A percentile compares a stretch with the other conserved stretches of the same genome.
These are phyloP conservation scores for Lasiodiplodia sp. DNA, from an alignment of 2,329 filamentous ascomycete species.

Conservation along the genomic window DNA sequence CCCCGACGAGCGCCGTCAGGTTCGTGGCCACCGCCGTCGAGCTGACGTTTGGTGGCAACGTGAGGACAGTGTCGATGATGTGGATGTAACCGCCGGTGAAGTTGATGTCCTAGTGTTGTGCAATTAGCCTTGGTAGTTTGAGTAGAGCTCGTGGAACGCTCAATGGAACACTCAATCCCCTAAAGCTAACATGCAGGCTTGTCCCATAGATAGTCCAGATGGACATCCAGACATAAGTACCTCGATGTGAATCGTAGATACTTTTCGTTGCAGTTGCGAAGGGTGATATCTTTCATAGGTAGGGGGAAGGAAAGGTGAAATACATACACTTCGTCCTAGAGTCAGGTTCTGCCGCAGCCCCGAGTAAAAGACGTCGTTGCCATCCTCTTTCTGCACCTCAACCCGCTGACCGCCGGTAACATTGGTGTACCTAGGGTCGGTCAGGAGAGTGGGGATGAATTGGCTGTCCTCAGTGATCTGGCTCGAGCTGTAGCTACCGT, in stretches of 20 bases:
- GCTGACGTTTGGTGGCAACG: conserved; percentile 44
- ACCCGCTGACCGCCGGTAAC: conserved; percentile 68
- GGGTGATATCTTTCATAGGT: not conserved
- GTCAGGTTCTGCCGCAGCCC: conserved; percentile 59
- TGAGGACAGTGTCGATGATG: conserved; percentile 54
- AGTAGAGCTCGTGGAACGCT: not conserved
- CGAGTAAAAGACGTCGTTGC: conserved; percentile 59
- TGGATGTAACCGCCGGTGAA: conserved; percentile 57
- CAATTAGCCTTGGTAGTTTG: not conserved
- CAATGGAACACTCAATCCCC: no score
- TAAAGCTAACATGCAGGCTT: no score
- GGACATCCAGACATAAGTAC: no score
- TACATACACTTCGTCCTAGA: conserved; percentile 58
- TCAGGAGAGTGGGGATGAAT: conserved; percentile 60
- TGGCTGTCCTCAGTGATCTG: conserved; percentile 46
- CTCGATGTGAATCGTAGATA: no score
- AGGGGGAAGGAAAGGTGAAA: not conserved
- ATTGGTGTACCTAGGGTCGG: conserved; percentile 61
- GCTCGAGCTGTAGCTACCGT: conserved; percentile 55
- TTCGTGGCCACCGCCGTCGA: conserved; percentile 44
- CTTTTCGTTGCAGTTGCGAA: not conserved
- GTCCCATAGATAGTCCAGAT: no score
- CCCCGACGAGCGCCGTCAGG: conserved; percentile 52
- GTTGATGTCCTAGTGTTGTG: conserved; percentile 46
- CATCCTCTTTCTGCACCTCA: conserved; percentile 51